Evolutionary conservation across 2,329 filamentous ascomycete genomes (phyloP).

Genomic region (Fusarium acutatum): DNA sequence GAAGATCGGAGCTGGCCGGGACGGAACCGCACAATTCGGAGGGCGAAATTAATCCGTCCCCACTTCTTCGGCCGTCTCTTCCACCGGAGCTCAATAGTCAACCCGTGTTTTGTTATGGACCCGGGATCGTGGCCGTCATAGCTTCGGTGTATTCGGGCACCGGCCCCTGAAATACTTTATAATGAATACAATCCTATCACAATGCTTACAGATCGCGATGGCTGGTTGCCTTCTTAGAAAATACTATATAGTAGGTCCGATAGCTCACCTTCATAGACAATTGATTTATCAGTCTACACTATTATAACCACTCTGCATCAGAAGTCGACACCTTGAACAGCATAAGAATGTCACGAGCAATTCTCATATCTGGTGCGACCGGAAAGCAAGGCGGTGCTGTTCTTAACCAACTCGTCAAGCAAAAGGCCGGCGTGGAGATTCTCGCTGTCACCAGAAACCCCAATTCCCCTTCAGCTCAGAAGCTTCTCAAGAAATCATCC

Average conservation of each 20-base stretch:
- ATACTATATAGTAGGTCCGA: background rate
- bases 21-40: slow-evolving; percentile 12
- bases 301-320: background rate
- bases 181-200: background rate
- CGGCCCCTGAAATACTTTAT: background rate
- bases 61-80: slow-evolving; percentile 4
- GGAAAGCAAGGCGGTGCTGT: slow-evolving; percentile 51
- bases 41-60: slow-evolving; percentile 13
- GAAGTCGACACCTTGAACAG: background rate
- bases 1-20: background rate
- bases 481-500: slow-evolving; percentile 54
- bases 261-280: background rate
- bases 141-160: background rate
- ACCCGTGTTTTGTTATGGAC: background rate
- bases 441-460: slow-evolving; percentile 68
- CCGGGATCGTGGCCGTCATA: background rate
- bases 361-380: slow-evolving; percentile 49
- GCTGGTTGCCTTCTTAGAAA: rapidly evolving
- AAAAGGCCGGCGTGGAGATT: slow-evolving; percentile 56
- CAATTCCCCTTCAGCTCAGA: slow-evolving; percentile 58
- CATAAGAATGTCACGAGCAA: slow-evolving; percentile 27
- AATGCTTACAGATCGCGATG: background rate
- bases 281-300: background rate
- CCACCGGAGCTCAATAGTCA: background rate
- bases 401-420: slow-evolving; percentile 42